Evolutionary conservation across 768 basidiomycete species (phyloP).

Genomic region (Leccinum uliginosum): DNA sequence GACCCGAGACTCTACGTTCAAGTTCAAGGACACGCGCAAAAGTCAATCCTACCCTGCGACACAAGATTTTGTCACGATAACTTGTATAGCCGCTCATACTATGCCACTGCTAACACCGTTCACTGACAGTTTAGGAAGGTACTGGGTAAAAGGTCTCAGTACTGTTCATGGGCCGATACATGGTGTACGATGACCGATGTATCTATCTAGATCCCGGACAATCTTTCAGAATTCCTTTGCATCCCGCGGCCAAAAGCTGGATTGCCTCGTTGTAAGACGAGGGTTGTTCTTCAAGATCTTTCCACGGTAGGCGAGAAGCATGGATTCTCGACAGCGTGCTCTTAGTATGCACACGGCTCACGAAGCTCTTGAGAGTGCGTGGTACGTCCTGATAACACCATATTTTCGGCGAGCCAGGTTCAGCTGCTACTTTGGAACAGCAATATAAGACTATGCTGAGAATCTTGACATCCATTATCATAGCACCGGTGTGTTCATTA

Average conservation of each 20-base stretch:
- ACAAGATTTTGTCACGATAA: constrained; percentile 61
- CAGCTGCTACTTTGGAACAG: too few species aligned
- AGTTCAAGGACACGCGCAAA: not conserved
- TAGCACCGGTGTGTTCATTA: too few species aligned
- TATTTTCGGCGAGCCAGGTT: too few species aligned
- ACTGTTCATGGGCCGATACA: constrained; percentile 50
- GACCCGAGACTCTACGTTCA: too few species aligned
- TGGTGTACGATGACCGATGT: constrained; percentile 1
- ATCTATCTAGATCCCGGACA: constrained; percentile 50
- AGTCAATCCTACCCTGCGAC: constrained; percentile 39
- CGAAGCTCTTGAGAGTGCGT: constrained; percentile 61
- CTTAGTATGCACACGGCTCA: constrained; percentile 63
- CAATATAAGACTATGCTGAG: too few species aligned
- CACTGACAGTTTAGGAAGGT: constrained; percentile 49
- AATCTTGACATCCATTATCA: too few species aligned
- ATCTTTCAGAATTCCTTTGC: constrained; percentile 47
- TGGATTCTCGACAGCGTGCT: constrained; percentile 75
- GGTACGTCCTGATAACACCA: not conserved
- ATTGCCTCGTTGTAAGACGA: too few species aligned
- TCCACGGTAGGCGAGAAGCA: constrained; percentile 67
- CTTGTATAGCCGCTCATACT: constrained; percentile 65
- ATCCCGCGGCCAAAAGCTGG: too few species aligned
- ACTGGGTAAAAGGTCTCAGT: constrained; percentile 53
- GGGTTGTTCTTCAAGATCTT: constrained; percentile 60
- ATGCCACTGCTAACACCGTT: constrained; percentile 43